phyloP scores from a whole-genome alignment of 331 rosid species.

The Saraca asoca region DNA sequence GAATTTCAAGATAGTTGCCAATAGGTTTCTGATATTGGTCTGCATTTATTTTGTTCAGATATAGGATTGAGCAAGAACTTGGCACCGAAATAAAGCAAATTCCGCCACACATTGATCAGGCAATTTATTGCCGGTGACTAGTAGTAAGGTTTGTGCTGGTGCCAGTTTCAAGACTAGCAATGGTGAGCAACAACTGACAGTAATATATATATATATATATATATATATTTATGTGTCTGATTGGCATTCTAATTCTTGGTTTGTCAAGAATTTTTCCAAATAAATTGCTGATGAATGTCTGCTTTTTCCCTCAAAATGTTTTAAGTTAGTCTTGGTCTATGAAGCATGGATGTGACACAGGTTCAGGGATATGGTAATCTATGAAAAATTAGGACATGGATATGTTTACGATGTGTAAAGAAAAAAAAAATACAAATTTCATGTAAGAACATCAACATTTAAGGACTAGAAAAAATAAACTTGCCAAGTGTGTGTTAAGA shows the following conservation, averaged over 20 bases:
- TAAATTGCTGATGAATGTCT: no score
- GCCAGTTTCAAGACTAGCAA: constrained; percentile 42
- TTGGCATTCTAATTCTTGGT: constrained; percentile 12
- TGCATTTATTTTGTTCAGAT: constrained; percentile 49
- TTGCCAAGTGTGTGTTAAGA: no score
- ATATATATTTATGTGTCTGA: not conserved
- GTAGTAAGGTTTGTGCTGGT: constrained; percentile 39
- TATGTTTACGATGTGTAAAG: no score
- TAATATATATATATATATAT: not conserved
- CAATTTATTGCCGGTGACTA: constrained; percentile 86
- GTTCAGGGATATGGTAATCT: no score
- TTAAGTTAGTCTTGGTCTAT: no score
- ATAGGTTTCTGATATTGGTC: constrained; percentile 25
- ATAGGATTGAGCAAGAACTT: constrained; percentile 99
- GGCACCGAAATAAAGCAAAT: constrained; percentile 99
- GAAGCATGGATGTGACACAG: no score
- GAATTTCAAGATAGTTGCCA: not conserved
- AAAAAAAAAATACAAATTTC: no score
- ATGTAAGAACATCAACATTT: no score
- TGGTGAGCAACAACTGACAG: constrained; percentile 40
- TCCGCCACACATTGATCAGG: constrained; percentile 97
- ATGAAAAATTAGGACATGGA: no score
- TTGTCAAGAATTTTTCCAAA: no score
- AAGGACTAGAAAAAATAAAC: no score
- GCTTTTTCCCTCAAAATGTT: no score